Base-by-base conservation (phyloP, 2,329 filamentous ascomycete genomes). In the Cercospora sp. region DNA sequence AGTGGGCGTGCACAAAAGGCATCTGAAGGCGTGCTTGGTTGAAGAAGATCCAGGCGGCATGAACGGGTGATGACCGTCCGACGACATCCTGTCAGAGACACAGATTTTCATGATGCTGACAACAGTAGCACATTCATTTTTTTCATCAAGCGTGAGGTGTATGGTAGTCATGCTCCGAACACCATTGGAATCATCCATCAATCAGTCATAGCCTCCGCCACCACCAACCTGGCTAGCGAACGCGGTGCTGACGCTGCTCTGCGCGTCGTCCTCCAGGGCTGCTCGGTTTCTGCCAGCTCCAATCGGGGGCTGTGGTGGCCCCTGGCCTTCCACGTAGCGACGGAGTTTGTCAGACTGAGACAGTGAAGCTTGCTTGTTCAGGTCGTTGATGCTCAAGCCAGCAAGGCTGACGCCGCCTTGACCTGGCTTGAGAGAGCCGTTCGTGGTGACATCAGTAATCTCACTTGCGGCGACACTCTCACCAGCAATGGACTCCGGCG, bases 391-490 rank as follows among this genome's bases (percentile, higher is more conserved):
- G 76, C 89, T 92, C 68, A 97, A 84, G n/a, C 93, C 93, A 68
- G 91, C 88, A 12, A 98, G 87, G 76, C 93, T 97, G 64, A 94
- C 94, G 64, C 94, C 95, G 48, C 94, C 94, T 78, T 95, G 91
- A 9, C 77, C 78, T 26, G 74, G 73, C 71, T 75, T 75, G 64
- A 68, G 69, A 36, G 71, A 68, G 55, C 93, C 87, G 67, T 93
- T 87, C 45, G 94, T 87, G 31, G 90, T 93, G 51, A 91, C 87
- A 78, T 98, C 94, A 0, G 94, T 94, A 74, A 90, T 90, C 80
- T 98, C 94, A 16, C 92, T 97, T 70, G 92, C 94, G 63, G 94
- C 93, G 53, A 97, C 90, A 64, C 93, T 97, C 78, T 98, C 94
- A 51, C 94, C 94, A 51, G 94, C 92, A 73, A 97, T 84, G 75